Conservation (phyloP, 192 early-diverging fungal species). For the Coemansia pectinata region DNA sequence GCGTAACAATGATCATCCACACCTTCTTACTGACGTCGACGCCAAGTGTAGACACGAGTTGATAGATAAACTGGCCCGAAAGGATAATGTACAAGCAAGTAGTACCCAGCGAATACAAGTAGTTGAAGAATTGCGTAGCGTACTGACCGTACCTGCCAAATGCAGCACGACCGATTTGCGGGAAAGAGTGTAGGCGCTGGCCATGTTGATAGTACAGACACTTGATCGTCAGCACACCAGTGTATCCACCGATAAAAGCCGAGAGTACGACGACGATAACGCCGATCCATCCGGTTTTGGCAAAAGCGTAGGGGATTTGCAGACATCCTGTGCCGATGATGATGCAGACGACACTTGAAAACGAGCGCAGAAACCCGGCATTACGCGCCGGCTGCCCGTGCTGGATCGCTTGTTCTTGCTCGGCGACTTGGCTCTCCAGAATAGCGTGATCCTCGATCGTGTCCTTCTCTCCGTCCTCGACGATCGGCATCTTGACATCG, state of each 20-base stretch:
- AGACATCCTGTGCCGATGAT: conserved; percentile 80
- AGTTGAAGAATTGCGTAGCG: conserved; percentile 63
- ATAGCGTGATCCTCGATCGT: conserved; percentile 17
- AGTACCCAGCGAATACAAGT: conserved; percentile 65
- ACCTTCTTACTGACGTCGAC: conserved; percentile 49
- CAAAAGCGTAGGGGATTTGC: conserved; percentile 78
- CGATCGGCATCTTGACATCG: conserved; percentile 28
- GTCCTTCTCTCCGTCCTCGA: conserved; percentile 23
- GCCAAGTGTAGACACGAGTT: conserved; percentile 53
- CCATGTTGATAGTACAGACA: conserved; percentile 66
- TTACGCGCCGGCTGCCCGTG: conserved; percentile 27
- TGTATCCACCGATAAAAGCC: conserved; percentile 70
- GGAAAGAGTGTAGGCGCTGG: conserved; percentile 58
- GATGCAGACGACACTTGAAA: conserved; percentile 70
- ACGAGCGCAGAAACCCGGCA: conserved; percentile 56
- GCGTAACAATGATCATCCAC: conserved; percentile 62
- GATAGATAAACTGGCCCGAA: conserved; percentile 64
- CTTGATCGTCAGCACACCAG: conserved; percentile 70
- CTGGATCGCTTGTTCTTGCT: conserved; percentile 5
- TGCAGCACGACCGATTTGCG: conserved; percentile 66
- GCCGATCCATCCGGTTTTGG: conserved; percentile 79
- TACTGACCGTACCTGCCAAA: conserved; percentile 66
- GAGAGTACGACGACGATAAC: conserved; percentile 66
- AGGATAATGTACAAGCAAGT: conserved; percentile 70
- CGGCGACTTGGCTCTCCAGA: conserved; percentile 16